Evolutionary conservation across 768 basidiomycete species (phyloP).

Genomic region (Mrakia blollopis): DNA sequence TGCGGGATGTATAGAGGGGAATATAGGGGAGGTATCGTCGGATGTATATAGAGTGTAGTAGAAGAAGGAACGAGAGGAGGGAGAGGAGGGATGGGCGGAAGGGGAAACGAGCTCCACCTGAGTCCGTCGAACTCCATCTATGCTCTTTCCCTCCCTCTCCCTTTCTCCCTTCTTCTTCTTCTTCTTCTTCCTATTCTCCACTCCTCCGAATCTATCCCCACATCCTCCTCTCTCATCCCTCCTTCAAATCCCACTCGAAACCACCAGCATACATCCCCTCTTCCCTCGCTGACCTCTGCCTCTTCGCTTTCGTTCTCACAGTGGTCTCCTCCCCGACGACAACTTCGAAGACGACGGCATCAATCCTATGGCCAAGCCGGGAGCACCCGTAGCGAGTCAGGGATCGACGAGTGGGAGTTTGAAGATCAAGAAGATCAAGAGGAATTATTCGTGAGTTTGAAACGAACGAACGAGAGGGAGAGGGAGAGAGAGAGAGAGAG

Average conservation of each 20-base stretch:
- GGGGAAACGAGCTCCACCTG: no score
- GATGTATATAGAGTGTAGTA: no score
- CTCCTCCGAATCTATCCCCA: neutral
- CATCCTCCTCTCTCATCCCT: neutral
- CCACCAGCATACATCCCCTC: neutral
- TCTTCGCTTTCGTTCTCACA: neutral
- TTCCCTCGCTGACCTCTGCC: neutral
- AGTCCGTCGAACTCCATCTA: no score
- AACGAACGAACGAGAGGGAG: no score
- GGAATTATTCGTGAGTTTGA: conserved; percentile 12
- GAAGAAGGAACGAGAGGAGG: no score
- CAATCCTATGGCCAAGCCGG: neutral
- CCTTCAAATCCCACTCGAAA: neutral
- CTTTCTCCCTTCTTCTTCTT: neutral
- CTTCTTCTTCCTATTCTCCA: neutral
- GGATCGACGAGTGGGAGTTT: neutral
- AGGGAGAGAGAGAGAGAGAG: no score
- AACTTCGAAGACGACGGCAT: conserved; percentile 19
- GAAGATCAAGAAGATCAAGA: conserved; percentile 26
- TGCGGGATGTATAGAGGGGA: neutral
- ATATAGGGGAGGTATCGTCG: neutral
- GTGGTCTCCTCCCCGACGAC: conserved; percentile 23
- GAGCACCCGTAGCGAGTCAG: neutral
- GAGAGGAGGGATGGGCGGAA: no score
- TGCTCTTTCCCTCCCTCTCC: no score